Conservation (phyloP, 2,329 filamentous ascomycete species). For the Curvularia sp. region DNA sequence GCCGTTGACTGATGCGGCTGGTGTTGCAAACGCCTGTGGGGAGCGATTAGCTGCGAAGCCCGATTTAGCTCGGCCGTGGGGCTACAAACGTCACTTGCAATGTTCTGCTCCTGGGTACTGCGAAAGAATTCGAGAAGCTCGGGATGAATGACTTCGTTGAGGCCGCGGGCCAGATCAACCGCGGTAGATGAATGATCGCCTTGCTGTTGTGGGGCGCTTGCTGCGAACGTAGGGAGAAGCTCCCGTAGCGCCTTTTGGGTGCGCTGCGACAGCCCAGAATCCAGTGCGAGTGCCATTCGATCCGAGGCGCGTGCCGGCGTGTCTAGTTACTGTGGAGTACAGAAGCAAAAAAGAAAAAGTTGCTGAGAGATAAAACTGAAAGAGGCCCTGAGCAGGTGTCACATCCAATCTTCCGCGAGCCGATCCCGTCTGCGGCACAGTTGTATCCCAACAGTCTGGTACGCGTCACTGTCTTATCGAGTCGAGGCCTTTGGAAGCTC, state of each 20-base stretch:
- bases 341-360: neutral
- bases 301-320: constrained; percentile 7
- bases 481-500: constrained; percentile 6
- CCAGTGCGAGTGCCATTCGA: constrained; percentile 23
- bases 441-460: constrained; percentile 16
- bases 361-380: neutral
- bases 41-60: constrained; percentile 1
- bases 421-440: constrained; percentile 20
- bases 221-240: constrained; percentile 18
- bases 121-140: constrained; percentile 41
- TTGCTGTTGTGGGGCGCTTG: constrained; percentile 16
- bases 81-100: constrained; percentile 27
- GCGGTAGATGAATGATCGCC: constrained; percentile 15
- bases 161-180: constrained; percentile 37
- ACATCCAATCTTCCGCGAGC: constrained; percentile 12
- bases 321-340: constrained; percentile 3
- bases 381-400: neutral
- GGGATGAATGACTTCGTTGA: constrained; percentile 37
- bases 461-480: constrained; percentile 16
- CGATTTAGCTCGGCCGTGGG: neutral
- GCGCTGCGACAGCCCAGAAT: constrained; percentile 38
- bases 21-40: constrained; percentile 32
- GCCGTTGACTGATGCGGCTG: constrained; percentile 21
- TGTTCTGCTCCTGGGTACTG: constrained; percentile 32
- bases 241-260: constrained; percentile 27